Evolutionary conservation across 352 stramenopile species (phyloP).

Genomic region (Phytophthora hibernalis): DNA sequence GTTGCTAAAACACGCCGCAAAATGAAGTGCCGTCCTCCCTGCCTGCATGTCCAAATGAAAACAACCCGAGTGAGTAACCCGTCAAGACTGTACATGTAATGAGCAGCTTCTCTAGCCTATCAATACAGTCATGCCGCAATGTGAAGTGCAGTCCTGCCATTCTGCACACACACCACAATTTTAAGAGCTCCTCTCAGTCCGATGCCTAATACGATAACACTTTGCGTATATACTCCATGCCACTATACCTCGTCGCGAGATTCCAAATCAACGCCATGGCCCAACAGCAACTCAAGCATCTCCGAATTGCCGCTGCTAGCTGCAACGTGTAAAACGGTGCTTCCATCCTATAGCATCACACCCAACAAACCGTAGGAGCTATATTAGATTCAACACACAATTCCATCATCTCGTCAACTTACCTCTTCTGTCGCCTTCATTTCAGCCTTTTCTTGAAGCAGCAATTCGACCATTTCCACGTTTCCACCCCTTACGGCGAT

Average conservation of each 20-base stretch:
- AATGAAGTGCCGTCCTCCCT: constrained; percentile 6
- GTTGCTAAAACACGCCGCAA: constrained; percentile 3
- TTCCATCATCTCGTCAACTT: not conserved
- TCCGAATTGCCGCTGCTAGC: constrained; percentile 2
- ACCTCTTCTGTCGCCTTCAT: constrained; percentile 50
- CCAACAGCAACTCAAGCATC: not conserved
- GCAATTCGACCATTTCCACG: constrained; percentile 63
- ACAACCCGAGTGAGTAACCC: not conserved
- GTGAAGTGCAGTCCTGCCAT: not conserved
- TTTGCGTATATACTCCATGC: too few species aligned
- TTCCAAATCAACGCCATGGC: constrained; percentile 8
- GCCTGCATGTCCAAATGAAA: not conserved
- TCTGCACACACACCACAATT: too few species aligned
- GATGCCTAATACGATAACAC: too few species aligned
- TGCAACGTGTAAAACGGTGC: constrained; percentile 2
- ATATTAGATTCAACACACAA: not conserved
- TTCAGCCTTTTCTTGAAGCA: constrained; percentile 58
- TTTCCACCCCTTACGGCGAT: constrained; percentile 70
- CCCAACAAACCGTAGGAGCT: not conserved
- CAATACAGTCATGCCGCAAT: not conserved
- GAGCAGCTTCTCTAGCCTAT: not conserved
- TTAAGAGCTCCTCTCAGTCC: not conserved
- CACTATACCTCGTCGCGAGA: constrained; percentile 11
- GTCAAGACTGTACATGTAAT: not conserved
- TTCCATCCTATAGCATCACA: constrained; percentile 4